Evolutionary conservation across 306 rosid genomes (phyloP).

Genomic region (Cicer arietinum): DNA sequence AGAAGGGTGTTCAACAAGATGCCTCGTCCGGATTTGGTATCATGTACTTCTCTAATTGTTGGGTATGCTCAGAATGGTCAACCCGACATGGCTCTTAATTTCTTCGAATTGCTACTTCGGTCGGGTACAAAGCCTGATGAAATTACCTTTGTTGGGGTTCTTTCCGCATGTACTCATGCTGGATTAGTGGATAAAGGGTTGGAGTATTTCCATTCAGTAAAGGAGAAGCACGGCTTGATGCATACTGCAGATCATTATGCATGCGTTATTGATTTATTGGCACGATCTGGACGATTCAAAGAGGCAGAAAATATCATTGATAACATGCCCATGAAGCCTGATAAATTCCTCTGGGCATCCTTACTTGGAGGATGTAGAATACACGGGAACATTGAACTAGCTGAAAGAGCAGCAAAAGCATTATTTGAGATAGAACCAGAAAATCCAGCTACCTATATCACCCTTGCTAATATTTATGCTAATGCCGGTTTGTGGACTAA

Average conservation of each 20-base stretch:
- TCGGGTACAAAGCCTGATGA: slow-evolving; percentile 71
- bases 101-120: slow-evolving; percentile 60
- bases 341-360: slow-evolving; percentile 74
- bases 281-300: slow-evolving; percentile 66
- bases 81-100: slow-evolving; percentile 57
- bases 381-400: slow-evolving; percentile 65
- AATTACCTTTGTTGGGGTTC: slow-evolving; percentile 68
- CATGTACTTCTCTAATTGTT: slow-evolving; percentile 73
- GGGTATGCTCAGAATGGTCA: slow-evolving; percentile 78
- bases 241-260: slow-evolving; percentile 74
- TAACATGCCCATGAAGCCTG: slow-evolving; percentile 67
- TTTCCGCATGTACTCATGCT: slow-evolving; percentile 74
- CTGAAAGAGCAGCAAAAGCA: slow-evolving; percentile 63
- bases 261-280: slow-evolving; percentile 66
- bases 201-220: slow-evolving; percentile 60
- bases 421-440: slow-evolving; percentile 73
- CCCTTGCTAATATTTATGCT: slow-evolving; percentile 74
- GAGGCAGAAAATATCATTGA: slow-evolving; percentile 64
- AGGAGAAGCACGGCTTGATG: slow-evolving; percentile 61
- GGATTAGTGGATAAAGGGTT: slow-evolving; percentile 71
- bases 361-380: slow-evolving; percentile 78
- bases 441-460: slow-evolving; percentile 70
- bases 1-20: slow-evolving; percentile 59
- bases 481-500: slow-evolving; percentile 66
- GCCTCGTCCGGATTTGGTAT: slow-evolving; percentile 65